Conservation (phyloP, 805 yeast species). For the Maudiozyma pseudohumilis region DNA sequence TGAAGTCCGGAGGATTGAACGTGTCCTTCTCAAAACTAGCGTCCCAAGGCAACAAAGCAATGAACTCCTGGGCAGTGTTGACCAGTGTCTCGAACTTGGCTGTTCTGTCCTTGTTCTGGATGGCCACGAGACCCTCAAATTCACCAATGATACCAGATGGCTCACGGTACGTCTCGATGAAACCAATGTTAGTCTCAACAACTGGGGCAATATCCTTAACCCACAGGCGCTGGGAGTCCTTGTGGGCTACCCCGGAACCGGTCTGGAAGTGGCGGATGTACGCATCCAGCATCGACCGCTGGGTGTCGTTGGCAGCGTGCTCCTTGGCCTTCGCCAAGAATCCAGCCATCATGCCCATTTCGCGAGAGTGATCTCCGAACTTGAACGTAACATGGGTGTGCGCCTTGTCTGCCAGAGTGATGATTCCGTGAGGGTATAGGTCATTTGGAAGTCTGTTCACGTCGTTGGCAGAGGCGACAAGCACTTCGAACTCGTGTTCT, state of each 20-base stretch:
- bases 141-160: conserved; percentile 89
- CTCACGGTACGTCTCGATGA: conserved; percentile 87
- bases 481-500: conserved; percentile 42
- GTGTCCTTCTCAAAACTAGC: conserved; percentile 64
- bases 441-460: conserved; percentile 35
- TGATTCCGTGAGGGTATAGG: conserved; percentile 39
- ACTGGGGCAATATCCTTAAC: conserved; percentile 77
- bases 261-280: conserved; percentile 65
- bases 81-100: conserved; percentile 68
- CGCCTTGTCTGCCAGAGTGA: conserved; percentile 28
- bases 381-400: conserved; percentile 40
- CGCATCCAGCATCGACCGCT: conserved; percentile 50
- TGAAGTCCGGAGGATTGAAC: conserved; percentile 89
- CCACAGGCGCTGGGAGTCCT: conserved; percentile 77
- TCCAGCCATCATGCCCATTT: conserved; percentile 50
- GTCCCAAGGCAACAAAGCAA: conserved; percentile 69
- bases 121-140: conserved; percentile 87
- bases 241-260: conserved; percentile 80
- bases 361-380: conserved; percentile 71
- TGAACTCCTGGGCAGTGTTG: conserved; percentile 52
- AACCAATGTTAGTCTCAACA: conserved; percentile 76
- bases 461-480: conserved; percentile 57
- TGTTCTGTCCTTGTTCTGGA: conserved; percentile 82
- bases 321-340: conserved; percentile 48
- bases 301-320: conserved; percentile 65